A percentile compares a stretch with the other conserved stretches of the same genome.
These are phyloP conservation scores for Erythrophleum fordii DNA, from an alignment of 306 rosid species.

Conservation along the genomic window DNA sequence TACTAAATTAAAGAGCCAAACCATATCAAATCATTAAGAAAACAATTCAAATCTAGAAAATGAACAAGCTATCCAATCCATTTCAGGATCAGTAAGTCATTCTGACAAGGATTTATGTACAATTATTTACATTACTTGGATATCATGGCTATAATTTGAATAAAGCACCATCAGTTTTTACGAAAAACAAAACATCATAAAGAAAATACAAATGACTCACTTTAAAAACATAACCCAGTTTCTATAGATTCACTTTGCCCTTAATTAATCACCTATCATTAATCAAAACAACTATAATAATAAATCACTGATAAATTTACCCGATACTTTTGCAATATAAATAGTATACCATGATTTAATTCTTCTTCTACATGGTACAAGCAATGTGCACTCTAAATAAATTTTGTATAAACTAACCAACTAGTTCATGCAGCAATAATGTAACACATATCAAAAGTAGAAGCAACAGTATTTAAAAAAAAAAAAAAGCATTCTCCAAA, in stretches of 20 bases:
- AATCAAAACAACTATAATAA: neutral
- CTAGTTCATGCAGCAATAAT: slow-evolving; percentile 7
- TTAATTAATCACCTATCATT: too few species aligned
- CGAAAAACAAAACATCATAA: slow-evolving; percentile 21
- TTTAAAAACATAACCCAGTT: slow-evolving; percentile 78
- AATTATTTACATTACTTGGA: neutral
- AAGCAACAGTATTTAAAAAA: slow-evolving; percentile 3
- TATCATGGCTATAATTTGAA: slow-evolving; percentile 12
- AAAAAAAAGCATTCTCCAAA: slow-evolving; percentile 22
- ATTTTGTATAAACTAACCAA: slow-evolving; percentile 19
- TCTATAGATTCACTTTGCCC: slow-evolving; percentile 74
- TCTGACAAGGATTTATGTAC: slow-evolving; percentile 31
- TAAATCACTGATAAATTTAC: neutral
- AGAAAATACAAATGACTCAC: slow-evolving; percentile 49
- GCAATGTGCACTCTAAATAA: slow-evolving; percentile 27
- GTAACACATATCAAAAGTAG: slow-evolving; percentile 8
- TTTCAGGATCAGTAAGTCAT: slow-evolving; percentile 7
- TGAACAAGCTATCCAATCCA: slow-evolving; percentile 24
- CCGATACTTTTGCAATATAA: neutral
- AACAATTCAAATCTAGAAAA: too few species aligned
- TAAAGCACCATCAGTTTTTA: neutral
- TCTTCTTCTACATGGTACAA: slow-evolving; percentile 15
- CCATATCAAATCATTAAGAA: too few species aligned
- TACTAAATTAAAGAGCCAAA: too few species aligned
- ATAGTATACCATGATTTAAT: neutral